Evolutionary conservation across 2,329 filamentous ascomycete genomes (phyloP).

Genomic region (Verruconis gallopava): DNA sequence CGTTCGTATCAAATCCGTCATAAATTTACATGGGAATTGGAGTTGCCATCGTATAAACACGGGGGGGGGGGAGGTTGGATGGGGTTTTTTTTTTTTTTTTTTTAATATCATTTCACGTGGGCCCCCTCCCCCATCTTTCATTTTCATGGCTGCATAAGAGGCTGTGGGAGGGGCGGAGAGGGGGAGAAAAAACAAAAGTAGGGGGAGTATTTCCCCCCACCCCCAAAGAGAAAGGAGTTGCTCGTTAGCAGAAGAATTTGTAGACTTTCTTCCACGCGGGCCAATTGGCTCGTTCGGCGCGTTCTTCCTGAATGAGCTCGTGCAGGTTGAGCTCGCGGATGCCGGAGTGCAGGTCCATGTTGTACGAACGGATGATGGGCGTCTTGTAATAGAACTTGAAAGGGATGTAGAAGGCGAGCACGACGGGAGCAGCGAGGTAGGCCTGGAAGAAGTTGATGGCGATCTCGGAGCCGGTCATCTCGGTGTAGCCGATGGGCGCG

Average conservation of each 20-base stretch:
- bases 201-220: no score
- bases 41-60: no score
- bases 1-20: no score
- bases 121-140: no score
- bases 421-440: constrained; percentile 58
- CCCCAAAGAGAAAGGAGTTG: no score
- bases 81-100: no score
- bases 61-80: no score
- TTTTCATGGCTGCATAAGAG: neutral
- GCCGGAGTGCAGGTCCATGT: constrained; percentile 83
- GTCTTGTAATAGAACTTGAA: constrained; percentile 71
- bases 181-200: no score
- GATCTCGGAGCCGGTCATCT: constrained; percentile 32
- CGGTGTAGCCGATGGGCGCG: constrained; percentile 52
- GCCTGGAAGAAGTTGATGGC: constrained; percentile 59
- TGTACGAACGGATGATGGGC: constrained; percentile 47
- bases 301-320: constrained; percentile 66
- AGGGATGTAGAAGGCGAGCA: constrained; percentile 51
- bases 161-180: no score
- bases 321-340: constrained; percentile 73
- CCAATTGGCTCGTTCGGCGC: constrained; percentile 57
- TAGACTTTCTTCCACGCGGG: constrained; percentile 66
- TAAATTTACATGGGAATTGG: no score
- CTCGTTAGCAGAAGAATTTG: constrained; percentile 59
- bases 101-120: no score